Evolutionary conservation across 148 eudicot genomes (phyloP).

Genomic region (Dysphania ambrosioides): DNA sequence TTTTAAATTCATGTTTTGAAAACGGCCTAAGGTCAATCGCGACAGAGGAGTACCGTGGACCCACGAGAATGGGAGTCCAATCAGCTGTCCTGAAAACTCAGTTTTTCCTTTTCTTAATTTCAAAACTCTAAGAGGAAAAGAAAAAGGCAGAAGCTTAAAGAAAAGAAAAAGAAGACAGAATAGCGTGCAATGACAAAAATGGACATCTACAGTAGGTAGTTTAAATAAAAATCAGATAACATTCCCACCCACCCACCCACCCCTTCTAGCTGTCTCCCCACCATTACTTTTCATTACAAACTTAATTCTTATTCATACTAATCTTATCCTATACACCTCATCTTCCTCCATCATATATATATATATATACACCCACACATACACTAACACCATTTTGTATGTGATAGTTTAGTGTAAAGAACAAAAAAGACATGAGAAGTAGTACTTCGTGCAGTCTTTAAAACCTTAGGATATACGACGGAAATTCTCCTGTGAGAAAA

Average conservation of each 20-base stretch:
- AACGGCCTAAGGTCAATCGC: too few relatives aligned
- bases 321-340: conserved; percentile 11
- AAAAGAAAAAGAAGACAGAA: conserved; percentile 6
- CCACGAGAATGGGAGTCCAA: too few relatives aligned
- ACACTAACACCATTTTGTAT: too few relatives aligned
- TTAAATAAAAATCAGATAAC: conserved; percentile 8
- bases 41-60: too few relatives aligned
- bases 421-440: too few relatives aligned
- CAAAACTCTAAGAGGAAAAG: too few relatives aligned
- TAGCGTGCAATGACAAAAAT: conserved; percentile 6
- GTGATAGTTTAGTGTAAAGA: too few relatives aligned
- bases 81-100: too few relatives aligned
- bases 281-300: conserved; percentile 14
- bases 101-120: too few relatives aligned
- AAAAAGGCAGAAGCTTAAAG: too few relatives aligned
- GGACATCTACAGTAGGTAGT: conserved; percentile 7
- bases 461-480: background rate
- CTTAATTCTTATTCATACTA: conserved; percentile 14
- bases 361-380: background rate
- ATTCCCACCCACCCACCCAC: conserved; percentile 21
- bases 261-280: conserved; percentile 9
- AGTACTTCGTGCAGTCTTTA: background rate
- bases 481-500: background rate
- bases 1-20: too few relatives aligned
- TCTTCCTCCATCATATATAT: too few relatives aligned